Percentiles rank a stretch among this genome's conserved stretches.
These are phyloP conservation scores for Camelina sativa DNA, from an alignment of 345 rosid species.

Conservation along the genomic window DNA sequence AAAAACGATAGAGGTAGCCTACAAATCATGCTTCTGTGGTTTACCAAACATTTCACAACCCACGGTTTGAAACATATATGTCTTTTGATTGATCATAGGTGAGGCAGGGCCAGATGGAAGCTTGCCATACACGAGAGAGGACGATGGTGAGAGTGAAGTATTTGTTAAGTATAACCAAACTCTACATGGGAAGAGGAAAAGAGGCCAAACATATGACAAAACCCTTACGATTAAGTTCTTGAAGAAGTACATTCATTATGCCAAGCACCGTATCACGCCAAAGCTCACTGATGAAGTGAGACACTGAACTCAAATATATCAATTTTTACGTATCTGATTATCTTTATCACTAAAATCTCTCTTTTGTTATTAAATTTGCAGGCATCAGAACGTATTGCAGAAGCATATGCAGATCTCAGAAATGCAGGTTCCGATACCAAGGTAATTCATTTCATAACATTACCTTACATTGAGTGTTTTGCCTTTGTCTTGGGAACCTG, in stretches of 20 bases:
- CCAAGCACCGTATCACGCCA: slow-evolving; percentile 93
- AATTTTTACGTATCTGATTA: slow-evolving; percentile 8
- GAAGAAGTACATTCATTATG: slow-evolving; percentile 96
- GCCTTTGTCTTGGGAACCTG: slow-evolving; percentile 1
- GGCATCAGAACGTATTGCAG: slow-evolving; percentile 95
- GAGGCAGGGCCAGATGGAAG: slow-evolving; percentile 67
- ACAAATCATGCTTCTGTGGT: slow-evolving; percentile 5
- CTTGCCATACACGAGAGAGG: slow-evolving; percentile 75
- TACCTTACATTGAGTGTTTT: neutral
- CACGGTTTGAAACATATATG: slow-evolving; percentile 29
- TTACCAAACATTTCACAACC: slow-evolving; percentile 12
- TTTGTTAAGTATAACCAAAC: slow-evolving; percentile 90
- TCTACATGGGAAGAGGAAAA: slow-evolving; percentile 83
- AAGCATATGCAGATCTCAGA: slow-evolving; percentile 93
- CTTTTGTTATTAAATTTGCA: slow-evolving; percentile 40
- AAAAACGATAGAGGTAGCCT: slow-evolving; percentile 73
- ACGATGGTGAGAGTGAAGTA: slow-evolving; percentile 76
- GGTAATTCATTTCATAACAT: slow-evolving; percentile 48
- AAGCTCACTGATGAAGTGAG: slow-evolving; percentile 93
- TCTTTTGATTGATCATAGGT: slow-evolving; percentile 50
- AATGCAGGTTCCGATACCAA: slow-evolving; percentile 73
- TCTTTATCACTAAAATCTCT: slow-evolving; percentile 4
- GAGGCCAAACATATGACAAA: slow-evolving; percentile 68
- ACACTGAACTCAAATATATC: slow-evolving; percentile 11
- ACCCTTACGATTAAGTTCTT: slow-evolving; percentile 85